Evolutionary conservation across 1,284 basidiomycete species (phyloP), one percentile per base, ranked within the genome.

Genomic region (Cryptococcus deneoformans): DNA sequence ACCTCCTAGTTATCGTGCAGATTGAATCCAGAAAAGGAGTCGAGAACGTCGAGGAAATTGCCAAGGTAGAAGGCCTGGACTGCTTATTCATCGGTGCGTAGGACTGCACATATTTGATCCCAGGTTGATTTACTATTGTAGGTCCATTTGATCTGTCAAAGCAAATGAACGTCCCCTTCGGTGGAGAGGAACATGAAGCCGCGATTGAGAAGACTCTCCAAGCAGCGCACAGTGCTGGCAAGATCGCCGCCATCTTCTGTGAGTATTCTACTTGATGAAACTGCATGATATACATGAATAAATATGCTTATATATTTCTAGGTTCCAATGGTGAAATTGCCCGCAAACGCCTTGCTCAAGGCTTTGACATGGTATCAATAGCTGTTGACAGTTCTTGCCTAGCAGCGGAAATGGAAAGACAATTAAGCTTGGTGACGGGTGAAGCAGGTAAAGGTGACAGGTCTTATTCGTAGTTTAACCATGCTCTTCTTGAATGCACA

Each of bases 11-110:
- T 16, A 83, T 87, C 74, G 81, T 85, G 4, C 86, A 87, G 70
- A 86, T 87, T 57, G 86, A 87, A 73, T 87, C 82, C 6, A 77
- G 70, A 51, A 83, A 86, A 52, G 86, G 79, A 0, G 80, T 87
- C 10, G 65, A 82, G 52, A 89, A 87, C 60, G 75, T 86, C 11
- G 79, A 84, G 38, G 81, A 81, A 46, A 87, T 88, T 54, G 84
- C 86, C 6, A 69, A 77, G 2, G 85, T 87, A 2, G 82, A 84
- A 35, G 86, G 87, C 0, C 78, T 87, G 79, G 82, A 84, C 52
- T 80, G 81, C 1, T 73, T 84, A 4, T 87, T 88, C 76, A 84
- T 88, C 56, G 86, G 87, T 67, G 24, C 56, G 67, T 58, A 20
- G 20, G 20, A 20, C 20, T 20, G 20, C 20, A 20, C 20, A 20